Evolutionary conservation across 2,329 filamentous ascomycete species (phyloP), one percentile per base, ranked within the genome.

Genomic region (Dryadomyces quercivorus): DNA sequence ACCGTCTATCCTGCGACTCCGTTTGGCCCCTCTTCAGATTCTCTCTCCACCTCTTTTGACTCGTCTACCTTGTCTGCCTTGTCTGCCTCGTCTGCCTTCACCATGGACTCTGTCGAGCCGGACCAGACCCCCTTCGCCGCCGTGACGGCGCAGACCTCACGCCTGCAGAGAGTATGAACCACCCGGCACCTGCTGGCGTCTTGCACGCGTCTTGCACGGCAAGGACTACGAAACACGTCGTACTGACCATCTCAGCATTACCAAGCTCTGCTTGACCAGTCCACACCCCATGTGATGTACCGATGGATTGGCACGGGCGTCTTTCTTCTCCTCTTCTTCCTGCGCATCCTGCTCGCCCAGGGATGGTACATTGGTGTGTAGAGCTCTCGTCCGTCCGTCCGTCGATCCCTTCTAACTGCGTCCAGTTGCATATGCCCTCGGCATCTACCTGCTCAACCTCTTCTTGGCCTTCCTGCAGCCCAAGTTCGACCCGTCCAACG

Each of bases 391-490:
- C n/a, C n/a, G n/a, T n/a, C n/a, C n/a, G n/a, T 6, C 3, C 26
- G 47, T 22, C 34, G 12, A 21, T 10, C 13, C 5, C 38, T 48
- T 50, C 59, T 63, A 60, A 60, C 62, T 36, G 12, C 8, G 10
- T 5, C 46, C 62, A 95, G 93, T 98, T 64, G 92, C 91, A 62
- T 98, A 98, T 72, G 93, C 92, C 42, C 84, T 98, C 55, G 93
- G 92, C 63, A 98, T 98, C 72, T 98, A 98, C 76, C 87, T 98
- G 50, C 84, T 98, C 58, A 98, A 98, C 74, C 84, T 98, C 58
- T 98, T 98, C 80, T 88, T 98, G 68, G 93, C 93, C 63, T 98
- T 98, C 77, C 80, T 98, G 54, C 88, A 92, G 66, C 93, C 93
- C 63, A 98, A 98, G 76, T 97, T 98, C 76, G 93, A 98, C 74